Conservation (phyloP, 2,329 filamentous ascomycete species). For the Fusarium virguliforme region DNA sequence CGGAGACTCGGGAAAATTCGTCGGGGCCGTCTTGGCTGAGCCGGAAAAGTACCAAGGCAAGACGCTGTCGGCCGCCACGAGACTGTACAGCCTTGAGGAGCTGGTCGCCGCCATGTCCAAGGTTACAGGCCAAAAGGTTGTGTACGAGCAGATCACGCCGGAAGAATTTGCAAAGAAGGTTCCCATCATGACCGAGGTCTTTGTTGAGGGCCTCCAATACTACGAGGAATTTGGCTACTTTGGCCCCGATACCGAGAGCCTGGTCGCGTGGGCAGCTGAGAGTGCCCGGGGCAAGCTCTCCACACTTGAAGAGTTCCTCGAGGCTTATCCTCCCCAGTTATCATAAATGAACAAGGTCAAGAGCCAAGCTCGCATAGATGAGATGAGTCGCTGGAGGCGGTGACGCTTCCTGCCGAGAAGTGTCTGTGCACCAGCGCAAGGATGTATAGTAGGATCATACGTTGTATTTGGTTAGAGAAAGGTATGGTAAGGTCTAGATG, state of each 20-base stretch:
- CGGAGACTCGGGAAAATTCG: conserved; percentile 62
- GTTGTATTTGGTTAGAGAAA: not conserved
- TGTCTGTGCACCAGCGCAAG: not conserved
- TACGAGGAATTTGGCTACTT: conserved; percentile 47
- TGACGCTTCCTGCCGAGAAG: not conserved
- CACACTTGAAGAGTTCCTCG: conserved; percentile 45
- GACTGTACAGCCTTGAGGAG: conserved; percentile 58
- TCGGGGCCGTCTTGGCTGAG: conserved; percentile 60
- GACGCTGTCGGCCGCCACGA: conserved; percentile 61
- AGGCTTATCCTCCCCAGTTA: conserved; percentile 32
- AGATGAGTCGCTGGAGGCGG: not conserved
- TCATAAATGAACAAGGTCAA: not conserved
- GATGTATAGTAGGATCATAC: conserved; percentile 2
- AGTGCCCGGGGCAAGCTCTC: conserved; percentile 42
- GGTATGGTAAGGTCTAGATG: not conserved
- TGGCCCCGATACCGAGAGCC: conserved; percentile 36
- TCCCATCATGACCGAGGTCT: conserved; percentile 32
- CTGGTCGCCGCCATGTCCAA: conserved; percentile 58
- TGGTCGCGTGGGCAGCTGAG: conserved; percentile 44
- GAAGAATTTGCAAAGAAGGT: conserved; percentile 42
- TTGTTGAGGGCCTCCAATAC: conserved; percentile 18
- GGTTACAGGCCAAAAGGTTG: conserved; percentile 58
- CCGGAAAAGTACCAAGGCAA: conserved; percentile 62
- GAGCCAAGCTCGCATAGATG: conserved; percentile 1
- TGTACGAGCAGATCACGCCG: conserved; percentile 40